Evolutionary conservation across 768 basidiomycete species (phyloP), one percentile per base, ranked within the genome.

Genomic region (Lepiota subincarnata): DNA sequence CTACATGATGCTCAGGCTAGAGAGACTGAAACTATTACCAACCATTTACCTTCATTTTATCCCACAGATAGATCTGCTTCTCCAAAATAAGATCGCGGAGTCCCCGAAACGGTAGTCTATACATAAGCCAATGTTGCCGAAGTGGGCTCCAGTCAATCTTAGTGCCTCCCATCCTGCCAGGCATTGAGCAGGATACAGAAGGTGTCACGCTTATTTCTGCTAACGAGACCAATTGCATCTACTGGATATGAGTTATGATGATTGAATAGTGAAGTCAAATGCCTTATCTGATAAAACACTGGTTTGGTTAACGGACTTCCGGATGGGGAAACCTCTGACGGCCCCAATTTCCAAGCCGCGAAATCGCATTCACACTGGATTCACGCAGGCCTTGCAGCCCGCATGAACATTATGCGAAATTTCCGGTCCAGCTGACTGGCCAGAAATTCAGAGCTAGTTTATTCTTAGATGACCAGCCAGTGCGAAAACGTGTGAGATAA

Each of bases 221-320:
- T 6, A 31, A 2, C 31, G 31, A 11, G 31, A 11, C 2, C 31
- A 31, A 2, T 11, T 11, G 31, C 31, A 31, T n/a, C n/a, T n/a
- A n/a, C n/a, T n/a, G n/a, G n/a, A n/a, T n/a, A n/a, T n/a, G 26
- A 8, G 31, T 31, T 31, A 11, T 31, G 5, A 24, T 5, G 52
- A 42, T 46, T 34, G 34, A 13, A 37, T n/a, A 46, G 52, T 42
- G 48, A 26, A 43, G 44, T 36, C n/a, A 50, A 42, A n/a, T 3
- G 34, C 12, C 39, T 62, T 62, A 60, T 59, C 59, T 57, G 61
- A 62, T 60, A 64, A 62, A n/a, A 42, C 18, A 35, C 37, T 37
- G 49, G 16, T 47, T 55, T 39, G 35, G 47, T 26, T 48, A 39
- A 31, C 24, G 24, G 24, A 13, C 18, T 14, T 39, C 48, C 48